Conservation (phyloP, 2,329 filamentous ascomycete species). For the Aspergillus sp. region DNA sequence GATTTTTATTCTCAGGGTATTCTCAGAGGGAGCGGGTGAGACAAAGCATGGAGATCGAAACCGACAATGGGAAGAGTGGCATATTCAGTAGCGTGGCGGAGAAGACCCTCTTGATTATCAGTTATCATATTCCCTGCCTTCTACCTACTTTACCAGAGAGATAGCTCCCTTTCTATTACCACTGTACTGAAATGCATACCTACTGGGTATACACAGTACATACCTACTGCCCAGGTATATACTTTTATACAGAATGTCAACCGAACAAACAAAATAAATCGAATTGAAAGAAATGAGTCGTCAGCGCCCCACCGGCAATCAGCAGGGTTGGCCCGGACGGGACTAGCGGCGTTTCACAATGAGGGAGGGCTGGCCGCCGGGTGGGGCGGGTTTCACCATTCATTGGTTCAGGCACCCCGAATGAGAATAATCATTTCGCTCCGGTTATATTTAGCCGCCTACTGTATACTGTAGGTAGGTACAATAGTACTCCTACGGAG, state of each 20-base stretch:
- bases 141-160: no score
- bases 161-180: no score
- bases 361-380: constrained; percentile 4
- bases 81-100: neutral
- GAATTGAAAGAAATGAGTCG: neutral
- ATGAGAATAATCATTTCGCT: no score
- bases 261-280: no score
- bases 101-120: neutral
- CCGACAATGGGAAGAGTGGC: no score
- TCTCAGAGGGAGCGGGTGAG: neutral
- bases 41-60: neutral
- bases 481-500: no score
- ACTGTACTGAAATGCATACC: no score
- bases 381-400: constrained; percentile 5
- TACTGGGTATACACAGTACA: no score
- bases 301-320: constrained; percentile 15
- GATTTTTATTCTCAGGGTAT: neutral
- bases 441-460: neutral
- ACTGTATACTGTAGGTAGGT: no score
- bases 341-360: constrained; percentile 21
- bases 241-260: no score
- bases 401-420: neutral
- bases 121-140: no score
- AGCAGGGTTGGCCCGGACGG: constrained; percentile 5
- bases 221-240: no score